Conservation (phyloP, 2,329 filamentous ascomycete genomes). For the Alternaria novae-zelandiae region DNA sequence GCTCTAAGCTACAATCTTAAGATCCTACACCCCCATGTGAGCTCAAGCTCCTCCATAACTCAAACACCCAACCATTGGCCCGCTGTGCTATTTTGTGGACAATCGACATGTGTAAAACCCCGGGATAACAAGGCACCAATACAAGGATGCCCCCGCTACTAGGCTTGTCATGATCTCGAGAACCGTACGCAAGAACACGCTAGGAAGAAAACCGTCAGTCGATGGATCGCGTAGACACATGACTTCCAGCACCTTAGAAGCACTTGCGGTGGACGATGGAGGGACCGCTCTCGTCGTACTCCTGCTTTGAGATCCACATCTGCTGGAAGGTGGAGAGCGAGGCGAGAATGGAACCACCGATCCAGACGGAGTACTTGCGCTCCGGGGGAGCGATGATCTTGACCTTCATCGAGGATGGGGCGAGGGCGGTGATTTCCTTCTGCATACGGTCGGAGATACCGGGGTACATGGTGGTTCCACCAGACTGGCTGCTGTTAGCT, state of each 20-base stretch:
- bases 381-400: constrained; percentile 99
- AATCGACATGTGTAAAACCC: constrained; percentile 44
- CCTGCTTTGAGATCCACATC: constrained; percentile 99
- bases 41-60: constrained; percentile 47
- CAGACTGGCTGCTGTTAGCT: constrained; percentile 71
- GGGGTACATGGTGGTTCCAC: constrained; percentile 99
- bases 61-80: constrained; percentile 46
- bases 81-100: constrained; percentile 50
- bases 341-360: constrained; percentile 99
- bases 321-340: constrained; percentile 99
- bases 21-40: constrained; percentile 41
- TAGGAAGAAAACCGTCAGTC: constrained; percentile 33
- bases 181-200: constrained; percentile 44
- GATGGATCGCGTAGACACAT: constrained; percentile 7
- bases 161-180: constrained; percentile 48
- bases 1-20: constrained; percentile 51
- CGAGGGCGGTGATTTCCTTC: constrained; percentile 99
- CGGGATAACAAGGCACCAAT: constrained; percentile 46
- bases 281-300: constrained; percentile 99
- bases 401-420: constrained; percentile 99
- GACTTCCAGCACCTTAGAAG: constrained; percentile 80
- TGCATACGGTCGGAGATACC: constrained; percentile 99
- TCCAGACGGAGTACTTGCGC: constrained; percentile 99
- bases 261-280: constrained; percentile 99
- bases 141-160: constrained; percentile 44